phyloP scores from a whole-genome alignment of 169 alveolate genomes.

The Theileria orientalis region DNA sequence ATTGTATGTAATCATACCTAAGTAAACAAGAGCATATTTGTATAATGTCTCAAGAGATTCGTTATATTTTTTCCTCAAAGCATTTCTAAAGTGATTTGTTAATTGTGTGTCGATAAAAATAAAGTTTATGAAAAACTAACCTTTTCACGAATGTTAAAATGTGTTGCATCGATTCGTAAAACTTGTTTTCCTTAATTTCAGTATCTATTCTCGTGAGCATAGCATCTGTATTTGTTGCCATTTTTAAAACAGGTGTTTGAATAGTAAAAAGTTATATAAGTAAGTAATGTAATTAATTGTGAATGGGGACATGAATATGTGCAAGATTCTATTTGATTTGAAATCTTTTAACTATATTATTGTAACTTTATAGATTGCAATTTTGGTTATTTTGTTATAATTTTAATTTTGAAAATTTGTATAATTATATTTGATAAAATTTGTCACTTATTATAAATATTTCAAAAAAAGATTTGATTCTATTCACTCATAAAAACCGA shows the following conservation, averaged over 20 bases:
- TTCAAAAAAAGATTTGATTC: not conserved
- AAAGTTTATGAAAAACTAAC: conserved; percentile 6
- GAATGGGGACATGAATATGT: conserved; percentile 16
- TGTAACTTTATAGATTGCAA: no score
- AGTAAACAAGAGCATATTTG: conserved; percentile 40
- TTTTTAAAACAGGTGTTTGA: not conserved
- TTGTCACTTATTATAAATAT: not conserved
- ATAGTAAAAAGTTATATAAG: not conserved
- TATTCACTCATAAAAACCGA: not conserved
- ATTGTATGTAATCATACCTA: conserved; percentile 11
- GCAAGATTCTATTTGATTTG: not conserved
- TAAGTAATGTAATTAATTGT: not conserved
- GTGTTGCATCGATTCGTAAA: conserved; percentile 66
- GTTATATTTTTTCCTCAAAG: conserved; percentile 34
- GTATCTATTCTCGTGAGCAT: conserved; percentile 42
- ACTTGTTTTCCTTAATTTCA: conserved; percentile 53
- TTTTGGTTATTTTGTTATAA: no score
- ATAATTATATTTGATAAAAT: not conserved
- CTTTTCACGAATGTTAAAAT: conserved; percentile 45
- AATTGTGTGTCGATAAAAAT: not conserved
- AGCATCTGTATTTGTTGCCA: conserved; percentile 24
- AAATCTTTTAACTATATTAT: not conserved
- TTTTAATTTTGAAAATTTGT: not conserved
- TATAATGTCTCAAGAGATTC: conserved; percentile 42
- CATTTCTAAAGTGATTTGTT: conserved; percentile 4